Percentiles rank a stretch among this genome's conserved stretches.
Evolutionary conservation across 192 early-diverging fungal species (phyloP).

Genomic region (Gaertneriomyces semiglobifer): DNA sequence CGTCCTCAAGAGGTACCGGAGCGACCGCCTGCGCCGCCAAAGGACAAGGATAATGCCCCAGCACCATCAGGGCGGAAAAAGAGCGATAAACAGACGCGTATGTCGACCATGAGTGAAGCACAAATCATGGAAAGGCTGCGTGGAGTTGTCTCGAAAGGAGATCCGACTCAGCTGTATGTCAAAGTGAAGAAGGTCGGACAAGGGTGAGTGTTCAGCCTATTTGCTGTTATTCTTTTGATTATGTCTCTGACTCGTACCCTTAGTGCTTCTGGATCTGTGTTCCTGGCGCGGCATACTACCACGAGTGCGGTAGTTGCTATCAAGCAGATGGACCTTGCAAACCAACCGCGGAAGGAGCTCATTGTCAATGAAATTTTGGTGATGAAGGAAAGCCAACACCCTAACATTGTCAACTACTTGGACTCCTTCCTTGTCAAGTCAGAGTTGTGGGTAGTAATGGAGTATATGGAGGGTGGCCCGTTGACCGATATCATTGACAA

Average conservation of each 20-base stretch:
- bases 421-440: slow-evolving; percentile 85
- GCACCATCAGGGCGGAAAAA: slow-evolving; percentile 35
- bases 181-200: slow-evolving; percentile 97
- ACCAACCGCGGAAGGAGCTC: slow-evolving; percentile 59
- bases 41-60: slow-evolving; percentile 28
- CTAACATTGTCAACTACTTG: slow-evolving; percentile 97
- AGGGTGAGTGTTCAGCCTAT: slow-evolving; percentile 55
- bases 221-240: background rate
- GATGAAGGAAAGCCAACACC: slow-evolving; percentile 80
- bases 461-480: slow-evolving; percentile 98
- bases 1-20: slow-evolving; percentile 28
- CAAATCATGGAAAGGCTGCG: slow-evolving; percentile 94
- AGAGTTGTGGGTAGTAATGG: slow-evolving; percentile 98
- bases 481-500: slow-evolving; percentile 94
- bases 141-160: slow-evolving; percentile 81
- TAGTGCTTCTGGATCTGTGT: slow-evolving; percentile 85
- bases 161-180: slow-evolving; percentile 86
- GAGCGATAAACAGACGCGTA: slow-evolving; percentile 62
- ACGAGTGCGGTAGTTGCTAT: slow-evolving; percentile 49
- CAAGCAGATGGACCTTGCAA: slow-evolving; percentile 61
- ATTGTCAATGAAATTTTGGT: slow-evolving; percentile 78
- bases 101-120: slow-evolving; percentile 84
- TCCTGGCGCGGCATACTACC: slow-evolving; percentile 72
- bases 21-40: slow-evolving; percentile 20
- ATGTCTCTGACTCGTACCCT: background rate